Conservation (phyloP, 73 alveolate species). For the Stentor coeruleus region DNA sequence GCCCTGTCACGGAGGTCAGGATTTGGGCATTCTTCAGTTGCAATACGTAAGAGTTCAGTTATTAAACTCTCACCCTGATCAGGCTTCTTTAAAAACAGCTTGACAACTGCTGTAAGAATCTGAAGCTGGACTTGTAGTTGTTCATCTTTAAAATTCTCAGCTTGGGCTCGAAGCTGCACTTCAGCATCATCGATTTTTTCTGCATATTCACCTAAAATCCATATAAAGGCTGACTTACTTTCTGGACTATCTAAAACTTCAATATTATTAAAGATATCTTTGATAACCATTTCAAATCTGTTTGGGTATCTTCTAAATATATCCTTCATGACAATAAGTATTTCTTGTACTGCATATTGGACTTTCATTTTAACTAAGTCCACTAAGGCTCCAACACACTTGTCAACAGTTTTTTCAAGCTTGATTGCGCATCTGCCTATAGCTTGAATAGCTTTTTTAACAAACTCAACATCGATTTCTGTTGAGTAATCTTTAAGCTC, state of each 20-base stretch:
- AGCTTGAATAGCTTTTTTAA: conserved; percentile 90
- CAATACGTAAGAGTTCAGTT: conserved; percentile 56
- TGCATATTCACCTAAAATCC: conserved; percentile 92
- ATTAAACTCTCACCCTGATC: conserved; percentile 80
- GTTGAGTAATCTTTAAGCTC: conserved; percentile 93
- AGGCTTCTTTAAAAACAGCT: conserved; percentile 92
- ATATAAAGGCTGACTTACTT: conserved; percentile 94
- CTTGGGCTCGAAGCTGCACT: conserved; percentile 82
- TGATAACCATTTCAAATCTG: conserved; percentile 83
- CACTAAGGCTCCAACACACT: conserved; percentile 45
- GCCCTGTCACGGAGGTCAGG: conserved; percentile 99
- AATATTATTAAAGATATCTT: conserved; percentile 91
- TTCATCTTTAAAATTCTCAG: conserved; percentile 89
- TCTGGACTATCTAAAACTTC: conserved; percentile 97
- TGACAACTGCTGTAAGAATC: conserved; percentile 86
- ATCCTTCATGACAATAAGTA: conserved; percentile 95
- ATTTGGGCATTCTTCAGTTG: conserved; percentile 85
- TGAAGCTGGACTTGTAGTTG: conserved; percentile 51
- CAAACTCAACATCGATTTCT: conserved; percentile 96
- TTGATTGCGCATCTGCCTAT: conserved; percentile 96
- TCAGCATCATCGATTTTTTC: conserved; percentile 97
- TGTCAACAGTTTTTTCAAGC: conserved; percentile 91
- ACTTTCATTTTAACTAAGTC: conserved; percentile 56
- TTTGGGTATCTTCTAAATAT: conserved; percentile 93
- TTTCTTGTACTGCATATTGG: conserved; percentile 98